A percentile compares a stretch with the other conserved stretches of the same genome.
Evolutionary conservation across 1,284 basidiomycete genomes (phyloP).

Genomic region (Puccinia novopanici): DNA sequence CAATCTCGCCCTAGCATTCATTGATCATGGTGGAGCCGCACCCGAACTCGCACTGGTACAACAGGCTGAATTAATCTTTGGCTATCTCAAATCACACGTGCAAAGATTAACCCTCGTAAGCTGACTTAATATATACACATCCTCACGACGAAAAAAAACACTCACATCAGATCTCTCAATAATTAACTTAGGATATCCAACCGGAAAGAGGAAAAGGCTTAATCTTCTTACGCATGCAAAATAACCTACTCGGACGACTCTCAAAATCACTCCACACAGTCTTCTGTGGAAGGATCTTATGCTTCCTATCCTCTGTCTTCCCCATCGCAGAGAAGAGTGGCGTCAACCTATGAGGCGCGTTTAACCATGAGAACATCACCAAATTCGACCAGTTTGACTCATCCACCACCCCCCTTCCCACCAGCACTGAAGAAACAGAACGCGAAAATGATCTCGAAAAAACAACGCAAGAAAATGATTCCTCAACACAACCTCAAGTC

Average conservation of each 20-base stretch:
- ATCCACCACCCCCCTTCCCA: slow-evolving; percentile 21
- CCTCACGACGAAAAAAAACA: too few species aligned
- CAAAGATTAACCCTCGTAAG: slow-evolving; percentile 34
- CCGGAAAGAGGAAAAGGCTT: slow-evolving; percentile 84
- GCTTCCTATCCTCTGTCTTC: slow-evolving; percentile 79
- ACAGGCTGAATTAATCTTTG: slow-evolving; percentile 41
- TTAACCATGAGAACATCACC: slow-evolving; percentile 67
- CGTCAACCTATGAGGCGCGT: slow-evolving; percentile 80
- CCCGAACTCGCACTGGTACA: slow-evolving; percentile 40
- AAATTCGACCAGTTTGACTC: slow-evolving; percentile 59
- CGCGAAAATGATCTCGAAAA: slow-evolving; percentile 10
- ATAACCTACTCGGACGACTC: slow-evolving; percentile 78
- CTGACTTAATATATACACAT: not conserved
- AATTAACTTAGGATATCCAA: slow-evolving; percentile 65
- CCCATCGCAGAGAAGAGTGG: slow-evolving; percentile 84
- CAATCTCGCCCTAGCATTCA: slow-evolving; percentile 28
- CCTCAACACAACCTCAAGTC: slow-evolving; percentile 52
- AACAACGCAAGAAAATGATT: slow-evolving; percentile 45
- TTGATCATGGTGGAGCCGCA: slow-evolving; percentile 19
- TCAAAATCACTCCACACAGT: slow-evolving; percentile 73
- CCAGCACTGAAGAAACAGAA: slow-evolving; percentile 4
- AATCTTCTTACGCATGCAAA: slow-evolving; percentile 76
- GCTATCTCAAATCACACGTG: slow-evolving; percentile 42
- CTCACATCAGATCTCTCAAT: not conserved
- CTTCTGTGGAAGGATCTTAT: slow-evolving; percentile 83